These are phyloP conservation scores for Corynespora cassiicola DNA, from an alignment of 2,329 filamentous ascomycete genomes.

Conservation along the genomic window DNA sequence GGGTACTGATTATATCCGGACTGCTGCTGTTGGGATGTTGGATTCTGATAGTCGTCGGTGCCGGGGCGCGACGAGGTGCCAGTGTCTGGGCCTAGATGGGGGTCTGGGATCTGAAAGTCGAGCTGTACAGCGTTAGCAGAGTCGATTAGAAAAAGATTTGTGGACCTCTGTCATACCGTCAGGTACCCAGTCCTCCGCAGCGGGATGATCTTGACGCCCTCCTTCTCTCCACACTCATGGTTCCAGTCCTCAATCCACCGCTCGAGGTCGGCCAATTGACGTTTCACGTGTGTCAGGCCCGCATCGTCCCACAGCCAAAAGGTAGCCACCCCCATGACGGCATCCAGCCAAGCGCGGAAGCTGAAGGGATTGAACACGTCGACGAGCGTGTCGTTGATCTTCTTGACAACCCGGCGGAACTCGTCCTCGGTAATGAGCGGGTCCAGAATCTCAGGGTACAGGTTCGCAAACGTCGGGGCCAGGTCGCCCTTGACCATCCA, in stretches of 20 bases:
- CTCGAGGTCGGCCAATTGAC: conserved; percentile 73
- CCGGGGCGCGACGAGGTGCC: conserved; percentile 27
- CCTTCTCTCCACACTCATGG: conserved; percentile 62
- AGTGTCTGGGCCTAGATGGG: conserved; percentile 63
- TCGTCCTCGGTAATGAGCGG: conserved; percentile 84
- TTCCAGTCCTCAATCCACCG: conserved; percentile 90
- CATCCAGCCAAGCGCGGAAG: conserved; percentile 79
- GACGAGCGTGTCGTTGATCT: conserved; percentile 78
- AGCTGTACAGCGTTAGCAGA: conserved; percentile 56
- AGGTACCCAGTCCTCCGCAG: conserved; percentile 86
- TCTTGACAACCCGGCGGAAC: conserved; percentile 82
- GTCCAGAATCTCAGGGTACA: conserved; percentile 95
- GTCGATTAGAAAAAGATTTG: neutral
- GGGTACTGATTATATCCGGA: conserved; percentile 29
- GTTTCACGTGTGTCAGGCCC: conserved; percentile 78
- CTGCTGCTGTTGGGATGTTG: conserved; percentile 15
- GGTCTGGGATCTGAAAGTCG: conserved; percentile 82
- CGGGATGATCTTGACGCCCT: conserved; percentile 76
- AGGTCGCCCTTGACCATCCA: conserved; percentile 91
- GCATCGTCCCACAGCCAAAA: conserved; percentile 96
- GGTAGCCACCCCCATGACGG: conserved; percentile 78
- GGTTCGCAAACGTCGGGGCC: conserved; percentile 90
- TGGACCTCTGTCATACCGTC: conserved; percentile 62
- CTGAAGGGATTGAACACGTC: conserved; percentile 82
- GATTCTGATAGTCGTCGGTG: conserved; percentile 26